Conservation (phyloP, 805 yeast genomes). For the Martiniozyma abietophila region DNA sequence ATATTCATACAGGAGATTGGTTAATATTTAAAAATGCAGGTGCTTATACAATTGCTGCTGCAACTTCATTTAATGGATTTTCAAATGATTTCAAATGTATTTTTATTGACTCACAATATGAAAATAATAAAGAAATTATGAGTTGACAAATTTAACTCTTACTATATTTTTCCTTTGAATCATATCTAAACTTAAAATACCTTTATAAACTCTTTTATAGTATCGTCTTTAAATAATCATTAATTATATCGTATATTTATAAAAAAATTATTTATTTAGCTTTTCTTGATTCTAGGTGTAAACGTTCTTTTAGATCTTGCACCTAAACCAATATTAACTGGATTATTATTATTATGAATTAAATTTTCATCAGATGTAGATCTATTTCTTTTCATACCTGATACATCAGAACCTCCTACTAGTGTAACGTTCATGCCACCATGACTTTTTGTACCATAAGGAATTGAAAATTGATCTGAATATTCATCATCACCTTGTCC, state of each 20-base stretch:
- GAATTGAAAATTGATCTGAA: conserved; percentile 12
- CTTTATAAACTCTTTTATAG: not conserved
- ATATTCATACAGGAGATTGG: conserved; percentile 86
- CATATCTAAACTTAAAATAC: not conserved
- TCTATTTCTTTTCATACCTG: conserved; percentile 18
- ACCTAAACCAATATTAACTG: conserved; percentile 1
- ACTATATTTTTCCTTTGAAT: not conserved
- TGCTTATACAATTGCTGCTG: conserved; percentile 87
- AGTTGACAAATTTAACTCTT: not conserved
- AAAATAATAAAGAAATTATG: conserved; percentile 26
- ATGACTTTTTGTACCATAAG: conserved; percentile 6
- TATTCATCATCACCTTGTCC: conserved; percentile 25
- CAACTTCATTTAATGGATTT: conserved; percentile 92
- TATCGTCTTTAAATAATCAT: not conserved
- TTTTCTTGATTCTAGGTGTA: conserved; percentile 2
- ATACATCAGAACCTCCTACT: conserved; percentile 14
- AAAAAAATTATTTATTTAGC: not conserved
- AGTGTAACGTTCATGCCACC: conserved; percentile 24
- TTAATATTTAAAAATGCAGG: conserved; percentile 74
- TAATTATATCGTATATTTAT: not conserved
- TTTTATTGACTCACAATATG: conserved; percentile 41
- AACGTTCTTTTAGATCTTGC: conserved; percentile 4
- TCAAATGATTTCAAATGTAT: conserved; percentile 47
- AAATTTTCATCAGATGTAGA: conserved; percentile 9
- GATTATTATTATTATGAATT: not conserved